phyloP scores from a whole-genome alignment of 495 filamentous ascomycete species.

The Cercophora sp. region DNA sequence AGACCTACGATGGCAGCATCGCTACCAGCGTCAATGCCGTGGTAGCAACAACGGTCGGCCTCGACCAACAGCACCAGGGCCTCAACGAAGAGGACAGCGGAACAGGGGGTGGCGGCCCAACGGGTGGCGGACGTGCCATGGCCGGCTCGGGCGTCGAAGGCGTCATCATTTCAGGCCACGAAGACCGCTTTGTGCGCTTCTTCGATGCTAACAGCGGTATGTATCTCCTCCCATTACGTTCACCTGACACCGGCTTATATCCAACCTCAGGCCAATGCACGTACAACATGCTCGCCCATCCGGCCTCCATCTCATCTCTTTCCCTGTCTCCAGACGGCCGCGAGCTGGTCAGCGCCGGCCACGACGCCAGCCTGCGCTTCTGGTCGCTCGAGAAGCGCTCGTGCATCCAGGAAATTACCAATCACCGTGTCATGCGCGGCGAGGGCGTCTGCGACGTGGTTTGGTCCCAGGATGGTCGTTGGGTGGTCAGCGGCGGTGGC shows the following conservation, averaged over 20 bases:
- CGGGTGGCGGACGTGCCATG: conserved; percentile 63
- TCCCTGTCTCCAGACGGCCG: conserved; percentile 87
- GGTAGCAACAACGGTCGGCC: conserved; percentile 78
- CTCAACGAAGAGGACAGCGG: conserved; percentile 51
- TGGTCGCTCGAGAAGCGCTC: conserved; percentile 95
- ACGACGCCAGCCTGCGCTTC: conserved; percentile 91
- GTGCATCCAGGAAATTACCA: conserved; percentile 91
- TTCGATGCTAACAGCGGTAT: conserved; percentile 98
- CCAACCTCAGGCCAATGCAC: conserved; percentile 88
- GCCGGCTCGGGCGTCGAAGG: conserved; percentile 76
- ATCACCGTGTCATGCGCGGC: conserved; percentile 84
- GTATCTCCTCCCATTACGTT: conserved; percentile 30
- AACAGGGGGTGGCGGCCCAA: conserved; percentile 63
- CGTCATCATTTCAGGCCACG: conserved; percentile 89
- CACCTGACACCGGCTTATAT: conserved; percentile 27
- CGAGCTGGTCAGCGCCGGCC: conserved; percentile 92
- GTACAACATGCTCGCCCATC: conserved; percentile 96
- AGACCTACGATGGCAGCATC: conserved; percentile 85
- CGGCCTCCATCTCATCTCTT: conserved; percentile 83
- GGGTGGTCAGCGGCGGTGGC: conserved; percentile 93
- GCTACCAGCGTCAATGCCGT: conserved; percentile 84
- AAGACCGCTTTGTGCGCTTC: conserved; percentile 92
- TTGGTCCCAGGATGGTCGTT: conserved; percentile 90
- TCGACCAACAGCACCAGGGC: conserved; percentile 58
- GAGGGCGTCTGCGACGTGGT: conserved; percentile 90